Evolutionary conservation across 768 basidiomycete genomes (phyloP), one percentile per base, ranked within the genome.

Genomic region (Suillus fuscotomentosus): DNA sequence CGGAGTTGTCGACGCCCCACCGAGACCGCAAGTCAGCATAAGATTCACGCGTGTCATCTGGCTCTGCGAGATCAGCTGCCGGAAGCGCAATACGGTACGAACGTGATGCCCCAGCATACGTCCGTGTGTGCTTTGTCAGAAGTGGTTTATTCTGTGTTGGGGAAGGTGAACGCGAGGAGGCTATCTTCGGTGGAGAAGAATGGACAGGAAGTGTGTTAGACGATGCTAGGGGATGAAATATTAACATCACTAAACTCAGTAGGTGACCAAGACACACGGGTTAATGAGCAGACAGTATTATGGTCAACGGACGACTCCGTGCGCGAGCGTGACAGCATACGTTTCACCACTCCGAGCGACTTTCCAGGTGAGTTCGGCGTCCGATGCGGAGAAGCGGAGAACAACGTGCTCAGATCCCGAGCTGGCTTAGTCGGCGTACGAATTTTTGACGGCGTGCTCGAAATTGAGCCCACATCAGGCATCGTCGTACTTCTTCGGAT

Each of bases 1-100:
- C 92, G 1, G 89, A 88, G 42, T 86, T 81, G 70, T 94, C 92
- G 0, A 94, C 88, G 3, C 92, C 92, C 89, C 89, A 93, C 22
- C 92, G 83, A n/a, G 79, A 77, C 15, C 93, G 87, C 55, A 94
- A 75, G 60, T 89, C 86, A 14, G 85, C 77, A 68, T 94, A 94
- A 0, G 91, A 91, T 70, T 94, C 92, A n/a, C 86, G 84, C 13
- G 77, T 75, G 39, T 59, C 56, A 11, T 59, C 56, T 20, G 56
- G 56, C 14, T 79, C 77, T 20, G 82, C 75, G 56, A 84, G 84
- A 27, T 86, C 84, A 31, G 84, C 85, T 9, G 81, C 77, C 13
- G 88, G 85, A 11, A 92, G 74, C 20, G 86, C 77, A 11, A 91
- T 83, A 17, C 94, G 84, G 75, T 91, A 94, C 5, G 92, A 93